A percentile compares a stretch with the other conserved stretches of the same genome.
phyloP scores from a whole-genome alignment of 768 basidiomycete species.

The Suillus subaureus region DNA sequence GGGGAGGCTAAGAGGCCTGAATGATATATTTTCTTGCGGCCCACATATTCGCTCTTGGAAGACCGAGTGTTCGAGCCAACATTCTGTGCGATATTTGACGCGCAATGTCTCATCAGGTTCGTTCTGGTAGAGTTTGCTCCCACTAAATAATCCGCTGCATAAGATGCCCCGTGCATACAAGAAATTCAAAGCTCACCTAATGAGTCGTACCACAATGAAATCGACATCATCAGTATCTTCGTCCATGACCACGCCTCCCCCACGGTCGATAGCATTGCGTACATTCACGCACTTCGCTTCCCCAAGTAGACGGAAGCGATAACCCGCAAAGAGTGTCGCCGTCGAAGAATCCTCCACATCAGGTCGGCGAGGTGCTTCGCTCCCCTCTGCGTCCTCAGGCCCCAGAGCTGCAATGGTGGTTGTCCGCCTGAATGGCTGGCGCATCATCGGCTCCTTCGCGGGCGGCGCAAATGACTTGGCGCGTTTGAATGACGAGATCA shows the following conservation, averaged over 20 bases:
- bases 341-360: conserved; percentile 8
- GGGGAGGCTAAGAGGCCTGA: conserved; percentile 60
- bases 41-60: conserved; percentile 72
- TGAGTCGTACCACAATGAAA: conserved; percentile 71
- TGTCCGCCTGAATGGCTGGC: conserved; percentile 51
- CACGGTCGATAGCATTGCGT: conserved; percentile 59
- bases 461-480: conserved; percentile 64
- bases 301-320: conserved; percentile 61
- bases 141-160: conserved; percentile 43
- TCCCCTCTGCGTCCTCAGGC: conserved; percentile 21
- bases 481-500: conserved; percentile 64
- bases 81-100: conserved; percentile 80
- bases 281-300: conserved; percentile 66
- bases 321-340: conserved; percentile 51
- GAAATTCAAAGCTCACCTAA: conserved; percentile 51
- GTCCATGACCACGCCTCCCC: conserved; percentile 50
- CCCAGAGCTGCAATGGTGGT: conserved; percentile 26
- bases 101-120: conserved; percentile 52
- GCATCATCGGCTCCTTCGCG: conserved; percentile 26
- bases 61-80: conserved; percentile 90
- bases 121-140: conserved; percentile 64
- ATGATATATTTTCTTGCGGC: conserved; percentile 69
- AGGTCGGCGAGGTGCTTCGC: conserved; percentile 9
- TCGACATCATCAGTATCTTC: conserved; percentile 55
- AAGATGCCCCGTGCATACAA: background rate